These are phyloP conservation scores for Dalechampia spathulata DNA, from an alignment of 441 rosid genomes.

Conservation along the genomic window DNA sequence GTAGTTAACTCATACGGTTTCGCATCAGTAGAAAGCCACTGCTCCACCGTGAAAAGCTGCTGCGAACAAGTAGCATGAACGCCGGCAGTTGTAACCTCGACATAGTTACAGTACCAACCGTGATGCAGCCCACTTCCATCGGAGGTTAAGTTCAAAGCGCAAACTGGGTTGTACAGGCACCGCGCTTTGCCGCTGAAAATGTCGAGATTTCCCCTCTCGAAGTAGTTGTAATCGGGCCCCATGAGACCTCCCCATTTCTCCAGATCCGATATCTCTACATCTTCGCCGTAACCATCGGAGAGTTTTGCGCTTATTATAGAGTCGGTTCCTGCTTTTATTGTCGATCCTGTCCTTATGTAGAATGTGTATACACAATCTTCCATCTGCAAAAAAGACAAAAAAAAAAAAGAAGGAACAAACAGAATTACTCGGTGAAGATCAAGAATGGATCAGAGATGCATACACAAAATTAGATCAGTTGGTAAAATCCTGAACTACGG, in stretches of 20 bases:
- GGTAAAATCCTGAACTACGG: no score
- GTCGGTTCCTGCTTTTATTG: constrained; percentile 66
- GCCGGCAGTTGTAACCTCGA: constrained; percentile 53
- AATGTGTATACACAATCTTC: constrained; percentile 62
- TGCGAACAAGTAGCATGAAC: constrained; percentile 42
- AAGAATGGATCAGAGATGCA: no score
- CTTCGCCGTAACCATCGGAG: constrained; percentile 34
- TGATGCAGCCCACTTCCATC: constrained; percentile 63
- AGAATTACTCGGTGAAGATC: no score
- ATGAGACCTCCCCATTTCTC: constrained; percentile 65
- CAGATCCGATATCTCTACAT: constrained; percentile 30
- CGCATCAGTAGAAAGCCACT: constrained; percentile 64
- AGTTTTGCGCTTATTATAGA: constrained; percentile 43
- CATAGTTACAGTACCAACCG: constrained; percentile 80
- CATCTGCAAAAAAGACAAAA: constrained; percentile 17
- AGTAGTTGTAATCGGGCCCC: constrained; percentile 57
- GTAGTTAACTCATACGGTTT: constrained; percentile 56
- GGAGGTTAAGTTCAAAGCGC: constrained; percentile 56
- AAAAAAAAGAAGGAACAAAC: not conserved
- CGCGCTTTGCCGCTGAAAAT: constrained; percentile 62
- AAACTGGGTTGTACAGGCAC: constrained; percentile 39
- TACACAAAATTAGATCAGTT: no score
- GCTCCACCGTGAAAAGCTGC: constrained; percentile 56
- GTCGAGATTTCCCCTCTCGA: constrained; percentile 81
- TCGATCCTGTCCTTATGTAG: constrained; percentile 58